Conservation (phyloP, 2,329 filamentous ascomycete species). For the Clarireedia sp. region DNA sequence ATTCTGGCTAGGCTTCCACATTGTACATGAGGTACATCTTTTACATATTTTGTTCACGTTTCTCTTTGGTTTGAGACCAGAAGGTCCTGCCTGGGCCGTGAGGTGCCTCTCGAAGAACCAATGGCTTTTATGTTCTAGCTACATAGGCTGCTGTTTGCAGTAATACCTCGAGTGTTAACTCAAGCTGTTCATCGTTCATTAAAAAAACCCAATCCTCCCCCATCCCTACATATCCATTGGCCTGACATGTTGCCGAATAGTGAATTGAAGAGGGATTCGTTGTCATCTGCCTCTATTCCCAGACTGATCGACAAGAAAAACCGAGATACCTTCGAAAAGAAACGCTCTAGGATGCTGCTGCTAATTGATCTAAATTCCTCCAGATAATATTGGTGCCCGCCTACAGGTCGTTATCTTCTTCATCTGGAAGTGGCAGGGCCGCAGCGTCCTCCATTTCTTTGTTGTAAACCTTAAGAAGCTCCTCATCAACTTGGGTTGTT, state of each 20-base stretch:
- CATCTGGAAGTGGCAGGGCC: slow-evolving; percentile 80
- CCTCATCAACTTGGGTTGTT: slow-evolving; percentile 81
- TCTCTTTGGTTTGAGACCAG: not conserved
- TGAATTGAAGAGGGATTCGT: slow-evolving; percentile 21
- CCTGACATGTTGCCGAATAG: slow-evolving; percentile 21
- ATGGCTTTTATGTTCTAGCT: slow-evolving; percentile 28
- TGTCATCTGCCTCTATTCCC: slow-evolving; percentile 26
- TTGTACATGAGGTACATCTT: not conserved
- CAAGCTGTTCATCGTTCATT: slow-evolving; percentile 25
- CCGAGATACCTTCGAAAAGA: slow-evolving; percentile 28
- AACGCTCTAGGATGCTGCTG: slow-evolving; percentile 31
- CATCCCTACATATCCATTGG: slow-evolving; percentile 19
- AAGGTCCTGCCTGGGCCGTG: not conserved
- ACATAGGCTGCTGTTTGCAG: slow-evolving; percentile 24
- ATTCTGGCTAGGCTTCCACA: too few relatives aligned
- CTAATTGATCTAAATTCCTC: slow-evolving; percentile 15
- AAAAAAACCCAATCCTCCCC: slow-evolving; percentile 19
- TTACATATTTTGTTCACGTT: not conserved
- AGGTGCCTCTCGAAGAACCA: slow-evolving; percentile 17
- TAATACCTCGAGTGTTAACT: slow-evolving; percentile 21
- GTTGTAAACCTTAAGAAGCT: slow-evolving; percentile 72
- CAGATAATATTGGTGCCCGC: slow-evolving; percentile 13
- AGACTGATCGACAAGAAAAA: slow-evolving; percentile 23
- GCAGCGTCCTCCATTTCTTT: slow-evolving; percentile 82
- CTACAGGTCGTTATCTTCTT: slow-evolving; percentile 67